Percentiles rank a stretch among this genome's conserved stretches.
Evolutionary conservation across 495 filamentous ascomycete genomes (phyloP).

Genomic region (Neurospora africana): DNA sequence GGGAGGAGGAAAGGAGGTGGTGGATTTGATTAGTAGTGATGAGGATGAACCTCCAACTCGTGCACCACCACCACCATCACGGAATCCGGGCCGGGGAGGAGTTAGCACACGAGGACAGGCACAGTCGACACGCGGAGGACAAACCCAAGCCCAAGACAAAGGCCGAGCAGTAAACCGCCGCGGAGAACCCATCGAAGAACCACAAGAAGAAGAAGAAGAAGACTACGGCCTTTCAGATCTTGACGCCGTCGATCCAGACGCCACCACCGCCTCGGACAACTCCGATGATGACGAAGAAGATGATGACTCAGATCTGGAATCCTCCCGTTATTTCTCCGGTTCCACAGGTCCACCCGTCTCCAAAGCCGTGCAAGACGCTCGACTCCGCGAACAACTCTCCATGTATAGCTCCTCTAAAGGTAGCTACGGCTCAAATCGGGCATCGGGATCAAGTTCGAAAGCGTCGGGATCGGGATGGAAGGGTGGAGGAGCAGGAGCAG

Average conservation of each 20-base stretch:
- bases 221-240: constrained; percentile 40
- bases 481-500: not conserved
- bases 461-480: not conserved
- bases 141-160: not conserved
- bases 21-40: not conserved
- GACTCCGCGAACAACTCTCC: not conserved
- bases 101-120: not conserved
- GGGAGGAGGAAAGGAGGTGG: not conserved
- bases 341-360: not conserved
- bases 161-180: not conserved
- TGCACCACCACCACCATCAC: not conserved
- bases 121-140: not conserved
- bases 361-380: not conserved
- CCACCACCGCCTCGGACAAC: constrained; percentile 20
- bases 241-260: constrained; percentile 35
- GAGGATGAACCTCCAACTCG: not conserved
- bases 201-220: constrained; percentile 57
- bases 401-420: not conserved
- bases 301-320: constrained; percentile 12
- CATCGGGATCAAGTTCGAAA: constrained; percentile 2
- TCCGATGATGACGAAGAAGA: constrained; percentile 17
- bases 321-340: constrained; percentile 7
- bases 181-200: constrained; percentile 21
- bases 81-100: not conserved
- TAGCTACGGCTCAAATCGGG: constrained; percentile 14